These are phyloP conservation scores for Deuterostichococcus epilithicus DNA, from an alignment of 139 green algal species.

Conservation along the genomic window DNA sequence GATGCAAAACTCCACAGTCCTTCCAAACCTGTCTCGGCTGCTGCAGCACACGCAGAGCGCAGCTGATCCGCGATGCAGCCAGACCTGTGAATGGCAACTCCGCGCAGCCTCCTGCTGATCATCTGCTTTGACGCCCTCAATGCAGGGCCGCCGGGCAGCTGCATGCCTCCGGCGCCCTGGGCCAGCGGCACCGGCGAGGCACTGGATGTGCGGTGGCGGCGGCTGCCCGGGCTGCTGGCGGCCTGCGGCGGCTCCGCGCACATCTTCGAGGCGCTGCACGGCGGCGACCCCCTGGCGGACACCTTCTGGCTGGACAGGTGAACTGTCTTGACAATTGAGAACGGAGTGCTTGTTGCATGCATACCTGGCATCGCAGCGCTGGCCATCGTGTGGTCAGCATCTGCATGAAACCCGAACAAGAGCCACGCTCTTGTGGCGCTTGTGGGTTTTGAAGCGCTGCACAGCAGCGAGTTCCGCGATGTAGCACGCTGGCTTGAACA, in stretches of 20 bases:
- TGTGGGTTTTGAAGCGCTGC: too few relatives aligned
- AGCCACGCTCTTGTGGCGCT: too few relatives aligned
- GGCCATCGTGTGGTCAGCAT: background rate
- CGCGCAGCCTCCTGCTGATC: background rate
- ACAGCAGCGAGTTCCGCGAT: too few relatives aligned
- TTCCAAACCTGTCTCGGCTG: background rate
- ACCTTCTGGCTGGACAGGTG: conserved; percentile 92
- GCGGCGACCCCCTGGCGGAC: conserved; percentile 33
- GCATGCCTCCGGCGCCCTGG: background rate
- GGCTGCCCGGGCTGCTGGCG: conserved; percentile 21
- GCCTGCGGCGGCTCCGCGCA: conserved; percentile 12
- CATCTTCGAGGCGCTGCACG: conserved; percentile 40
- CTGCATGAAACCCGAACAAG: too few relatives aligned
- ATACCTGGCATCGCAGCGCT: background rate
- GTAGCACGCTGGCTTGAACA: too few relatives aligned
- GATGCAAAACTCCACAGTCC: too few relatives aligned
- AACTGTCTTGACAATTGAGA: background rate
- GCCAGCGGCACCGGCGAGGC: background rate
- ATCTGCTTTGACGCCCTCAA: too few relatives aligned
- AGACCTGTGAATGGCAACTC: background rate
- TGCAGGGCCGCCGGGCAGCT: background rate
- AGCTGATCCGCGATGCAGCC: too few relatives aligned
- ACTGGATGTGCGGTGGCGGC: conserved; percentile 26
- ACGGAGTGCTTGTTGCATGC: background rate
- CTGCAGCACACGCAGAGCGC: too few relatives aligned